Evolutionary conservation across 805 yeast genomes (phyloP).

Genomic region (Peterozyma xylosa): DNA sequence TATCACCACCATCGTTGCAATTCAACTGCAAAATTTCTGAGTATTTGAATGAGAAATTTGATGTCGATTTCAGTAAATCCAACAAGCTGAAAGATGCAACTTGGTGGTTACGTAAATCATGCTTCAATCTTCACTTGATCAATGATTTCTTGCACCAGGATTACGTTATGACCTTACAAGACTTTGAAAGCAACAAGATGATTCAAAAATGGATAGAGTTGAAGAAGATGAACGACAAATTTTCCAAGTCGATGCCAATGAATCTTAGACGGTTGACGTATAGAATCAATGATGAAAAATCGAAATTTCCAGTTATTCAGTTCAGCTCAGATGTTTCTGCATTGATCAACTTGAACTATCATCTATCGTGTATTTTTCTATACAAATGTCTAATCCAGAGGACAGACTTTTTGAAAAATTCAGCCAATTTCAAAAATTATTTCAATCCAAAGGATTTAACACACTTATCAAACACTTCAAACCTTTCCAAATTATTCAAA

Average conservation of each 20-base stretch:
- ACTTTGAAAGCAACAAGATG: conserved; percentile 2
- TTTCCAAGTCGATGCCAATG: conserved; percentile 5
- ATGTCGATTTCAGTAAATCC: conserved; percentile 5
- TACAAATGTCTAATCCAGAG: conserved; percentile 2
- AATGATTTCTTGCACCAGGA: conserved; percentile 6
- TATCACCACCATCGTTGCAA: conserved; percentile 1
- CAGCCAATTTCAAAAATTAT: background rate
- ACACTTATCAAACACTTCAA: conserved; percentile 1
- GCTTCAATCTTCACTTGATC: conserved; percentile 4
- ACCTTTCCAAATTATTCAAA: conserved; percentile 2
- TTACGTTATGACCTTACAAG: conserved; percentile 6
- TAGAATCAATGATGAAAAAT: background rate
- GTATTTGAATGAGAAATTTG: conserved; percentile 4
- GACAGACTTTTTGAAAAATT: background rate
- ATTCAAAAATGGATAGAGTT: conserved; percentile 10
- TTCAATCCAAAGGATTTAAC: background rate
- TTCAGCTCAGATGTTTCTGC: conserved; percentile 4
- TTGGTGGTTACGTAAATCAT: conserved; percentile 11
- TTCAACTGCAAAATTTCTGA: conserved; percentile 2
- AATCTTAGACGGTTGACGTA: background rate
- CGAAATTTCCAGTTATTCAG: conserved; percentile 2
- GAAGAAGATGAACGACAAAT: conserved; percentile 4
- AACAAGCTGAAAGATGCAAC: conserved; percentile 2
- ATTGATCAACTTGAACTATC: conserved; percentile 7
- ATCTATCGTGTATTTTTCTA: conserved; percentile 6